These are phyloP conservation scores for Cyphellophora attinorum DNA, from an alignment of 2,329 filamentous ascomycete genomes.

Conservation along the genomic window DNA sequence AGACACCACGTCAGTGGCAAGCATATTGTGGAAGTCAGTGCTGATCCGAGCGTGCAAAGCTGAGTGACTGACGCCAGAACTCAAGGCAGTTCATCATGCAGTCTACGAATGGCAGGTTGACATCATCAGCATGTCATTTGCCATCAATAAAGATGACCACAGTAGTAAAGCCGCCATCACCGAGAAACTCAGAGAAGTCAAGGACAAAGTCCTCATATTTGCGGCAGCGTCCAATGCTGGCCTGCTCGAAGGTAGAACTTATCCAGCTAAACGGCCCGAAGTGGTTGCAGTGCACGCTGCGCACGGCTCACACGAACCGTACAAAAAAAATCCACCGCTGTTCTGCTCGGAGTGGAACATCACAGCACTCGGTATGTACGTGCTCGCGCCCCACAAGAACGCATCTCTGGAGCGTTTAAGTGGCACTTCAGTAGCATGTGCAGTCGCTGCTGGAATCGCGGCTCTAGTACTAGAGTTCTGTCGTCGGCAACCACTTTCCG, in stretches of 20 bases:
- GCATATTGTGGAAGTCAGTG: conserved; percentile 1
- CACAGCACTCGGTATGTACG: not conserved
- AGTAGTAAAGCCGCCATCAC: not conserved
- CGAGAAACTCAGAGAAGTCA: not conserved
- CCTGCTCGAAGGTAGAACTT: not conserved
- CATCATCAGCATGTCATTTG: conserved; percentile 22
- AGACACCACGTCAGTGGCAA: not conserved
- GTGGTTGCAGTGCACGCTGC: conserved; percentile 5
- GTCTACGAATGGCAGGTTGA: conserved; percentile 15
- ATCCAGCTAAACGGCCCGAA: conserved; percentile 1
- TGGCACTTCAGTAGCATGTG: conserved; percentile 5
- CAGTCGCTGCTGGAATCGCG: conserved; percentile 5
- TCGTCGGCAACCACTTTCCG: no score
- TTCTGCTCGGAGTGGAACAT: not conserved
- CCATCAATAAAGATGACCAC: conserved; percentile 7
- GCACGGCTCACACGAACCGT: not conserved
- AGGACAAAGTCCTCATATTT: conserved; percentile 6
- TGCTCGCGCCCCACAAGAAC: not conserved
- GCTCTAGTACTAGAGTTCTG: conserved; percentile 3
- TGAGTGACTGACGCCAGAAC: no score
- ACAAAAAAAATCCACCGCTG: not conserved
- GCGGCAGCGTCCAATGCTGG: conserved; percentile 11
- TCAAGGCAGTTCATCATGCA: conserved; percentile 18
- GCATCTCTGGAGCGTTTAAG: not conserved
- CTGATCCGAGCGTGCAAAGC: not conserved